These are phyloP conservation scores for Thielaviopsis euricoi DNA, from an alignment of 2,329 filamentous ascomycete genomes.

Conservation along the genomic window DNA sequence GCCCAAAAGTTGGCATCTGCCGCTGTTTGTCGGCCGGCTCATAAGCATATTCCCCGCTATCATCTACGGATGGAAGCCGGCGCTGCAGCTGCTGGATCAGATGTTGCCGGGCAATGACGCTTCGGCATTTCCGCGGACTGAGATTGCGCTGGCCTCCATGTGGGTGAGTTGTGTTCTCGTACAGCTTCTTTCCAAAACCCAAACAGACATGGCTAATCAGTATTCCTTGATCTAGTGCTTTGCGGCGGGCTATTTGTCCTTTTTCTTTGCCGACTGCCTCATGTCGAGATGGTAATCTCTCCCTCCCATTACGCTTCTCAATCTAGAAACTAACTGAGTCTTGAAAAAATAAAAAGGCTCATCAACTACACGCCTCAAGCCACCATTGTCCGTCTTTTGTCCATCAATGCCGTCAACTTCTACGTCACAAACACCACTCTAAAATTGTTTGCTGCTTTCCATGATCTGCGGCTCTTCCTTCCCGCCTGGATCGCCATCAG, in stretches of 20 bases:
- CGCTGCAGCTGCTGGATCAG: constrained; percentile 50
- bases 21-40: constrained; percentile 56
- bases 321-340: background rate
- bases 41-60: constrained; percentile 53
- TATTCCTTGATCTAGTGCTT: constrained; percentile 44
- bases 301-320: background rate
- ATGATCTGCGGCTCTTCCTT: constrained; percentile 53
- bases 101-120: constrained; percentile 27
- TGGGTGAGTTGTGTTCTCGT: constrained; percentile 38
- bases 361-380: constrained; percentile 70
- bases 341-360: constrained; percentile 35
- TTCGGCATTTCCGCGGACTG: constrained; percentile 33
- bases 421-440: constrained; percentile 60
- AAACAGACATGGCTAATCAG: background rate
- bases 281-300: constrained; percentile 57
- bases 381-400: constrained; percentile 62
- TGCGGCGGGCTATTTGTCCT: constrained; percentile 61
- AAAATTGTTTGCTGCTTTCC: constrained; percentile 51
- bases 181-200: background rate
- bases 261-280: constrained; percentile 70
- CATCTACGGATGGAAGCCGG: constrained; percentile 55
- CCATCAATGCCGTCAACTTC: constrained; percentile 57
- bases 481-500: constrained; percentile 67
- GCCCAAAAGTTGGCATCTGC: constrained; percentile 54
- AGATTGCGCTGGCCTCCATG: constrained; percentile 55